A percentile compares a stretch with the other conserved stretches of the same genome.
These are phyloP conservation scores for Psilocybe subaeruginosa DNA, from an alignment of 768 basidiomycete species.

Conservation along the genomic window DNA sequence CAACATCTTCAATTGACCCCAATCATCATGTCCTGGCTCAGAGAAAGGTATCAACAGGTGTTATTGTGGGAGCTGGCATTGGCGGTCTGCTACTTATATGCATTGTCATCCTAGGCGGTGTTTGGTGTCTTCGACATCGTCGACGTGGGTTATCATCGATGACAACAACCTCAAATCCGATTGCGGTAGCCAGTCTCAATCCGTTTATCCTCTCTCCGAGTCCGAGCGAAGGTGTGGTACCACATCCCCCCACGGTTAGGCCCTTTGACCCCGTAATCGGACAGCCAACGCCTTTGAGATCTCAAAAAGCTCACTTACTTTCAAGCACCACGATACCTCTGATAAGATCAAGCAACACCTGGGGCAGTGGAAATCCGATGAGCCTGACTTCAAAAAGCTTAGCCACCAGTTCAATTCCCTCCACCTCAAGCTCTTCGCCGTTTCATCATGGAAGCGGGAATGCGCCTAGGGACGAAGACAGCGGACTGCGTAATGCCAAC, in stretches of 20 bases:
- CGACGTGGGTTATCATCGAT: background rate
- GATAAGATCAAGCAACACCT: no score
- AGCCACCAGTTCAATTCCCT: no score
- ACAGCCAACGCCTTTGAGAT: background rate
- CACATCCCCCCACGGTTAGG: background rate
- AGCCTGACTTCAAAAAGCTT: no score
- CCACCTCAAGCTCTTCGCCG: no score
- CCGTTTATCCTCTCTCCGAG: background rate
- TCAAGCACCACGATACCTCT: no score
- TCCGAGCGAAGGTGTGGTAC: background rate
- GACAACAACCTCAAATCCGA: background rate
- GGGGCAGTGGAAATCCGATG: no score
- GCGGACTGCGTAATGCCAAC: background rate
- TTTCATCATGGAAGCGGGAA: background rate
- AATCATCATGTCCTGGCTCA: no score
- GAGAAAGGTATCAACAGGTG: background rate
- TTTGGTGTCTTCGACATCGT: background rate
- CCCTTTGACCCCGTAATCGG: background rate
- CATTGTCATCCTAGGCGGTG: background rate
- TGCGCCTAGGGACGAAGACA: background rate
- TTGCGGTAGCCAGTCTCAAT: background rate
- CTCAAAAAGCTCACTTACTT: background rate
- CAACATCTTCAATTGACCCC: no score
- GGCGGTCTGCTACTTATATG: background rate
- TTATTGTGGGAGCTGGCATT: background rate